Evolutionary conservation across 306 rosid species (phyloP).

Genomic region (Gillenia trifoliata): DNA sequence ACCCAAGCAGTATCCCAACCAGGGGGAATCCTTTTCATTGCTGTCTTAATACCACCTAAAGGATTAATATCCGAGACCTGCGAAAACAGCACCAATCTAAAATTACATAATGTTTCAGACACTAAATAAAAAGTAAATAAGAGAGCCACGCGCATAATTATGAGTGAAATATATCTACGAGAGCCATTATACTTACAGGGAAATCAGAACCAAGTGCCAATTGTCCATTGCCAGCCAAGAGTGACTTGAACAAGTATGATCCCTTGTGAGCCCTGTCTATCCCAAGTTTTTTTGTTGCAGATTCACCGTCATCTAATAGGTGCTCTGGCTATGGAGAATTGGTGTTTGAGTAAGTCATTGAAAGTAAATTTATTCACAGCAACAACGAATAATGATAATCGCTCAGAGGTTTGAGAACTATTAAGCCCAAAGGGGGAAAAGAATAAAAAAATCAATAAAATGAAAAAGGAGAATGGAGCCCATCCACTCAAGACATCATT

Average conservation of each 20-base stretch:
- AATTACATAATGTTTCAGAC: background rate
- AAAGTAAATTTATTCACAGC: background rate
- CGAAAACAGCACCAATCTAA: constrained; percentile 16
- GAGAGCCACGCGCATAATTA: background rate
- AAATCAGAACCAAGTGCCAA: constrained; percentile 85
- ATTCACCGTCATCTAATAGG: constrained; percentile 57
- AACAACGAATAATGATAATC: background rate
- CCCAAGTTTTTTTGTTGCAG: constrained; percentile 67
- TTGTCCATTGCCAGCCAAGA: constrained; percentile 43
- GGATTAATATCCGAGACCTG: constrained; percentile 72
- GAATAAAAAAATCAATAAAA: too few relatives aligned
- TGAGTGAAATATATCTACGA: background rate
- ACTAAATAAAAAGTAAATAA: background rate
- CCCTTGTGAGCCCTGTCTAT: constrained; percentile 68
- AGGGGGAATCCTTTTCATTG: constrained; percentile 58
- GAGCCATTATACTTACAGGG: constrained; percentile 53
- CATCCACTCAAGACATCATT: background rate
- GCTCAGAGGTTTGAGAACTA: background rate
- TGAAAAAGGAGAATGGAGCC: background rate
- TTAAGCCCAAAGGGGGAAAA: background rate
- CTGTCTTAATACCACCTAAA: constrained; percentile 58
- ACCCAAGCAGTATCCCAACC: constrained; percentile 64
- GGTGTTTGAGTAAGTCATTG: background rate
- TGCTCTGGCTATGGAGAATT: constrained; percentile 69
- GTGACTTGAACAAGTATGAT: constrained; percentile 63